phyloP scores from a whole-genome alignment of 2,329 filamentous ascomycete genomes.

The Venturia oleaginea region DNA sequence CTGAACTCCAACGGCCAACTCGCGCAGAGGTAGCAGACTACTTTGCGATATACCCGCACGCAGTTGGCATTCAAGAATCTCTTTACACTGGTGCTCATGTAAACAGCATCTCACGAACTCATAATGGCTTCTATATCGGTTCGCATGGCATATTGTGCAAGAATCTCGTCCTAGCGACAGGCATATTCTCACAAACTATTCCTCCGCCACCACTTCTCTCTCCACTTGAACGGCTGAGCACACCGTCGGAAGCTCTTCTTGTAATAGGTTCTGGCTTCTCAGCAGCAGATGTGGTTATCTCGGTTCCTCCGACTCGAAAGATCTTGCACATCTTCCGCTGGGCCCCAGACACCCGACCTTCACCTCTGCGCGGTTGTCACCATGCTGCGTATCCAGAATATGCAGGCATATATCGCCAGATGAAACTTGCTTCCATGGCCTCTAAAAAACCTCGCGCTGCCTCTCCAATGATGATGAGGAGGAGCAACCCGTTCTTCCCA shows the following conservation, averaged over 20 bases:
- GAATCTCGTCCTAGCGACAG: conserved; percentile 49
- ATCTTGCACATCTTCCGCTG: conserved; percentile 54
- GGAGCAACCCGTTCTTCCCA: conserved; percentile 37
- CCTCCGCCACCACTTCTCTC: conserved; percentile 41
- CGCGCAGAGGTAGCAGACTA: conserved; percentile 47
- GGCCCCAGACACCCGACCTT: conserved; percentile 46
- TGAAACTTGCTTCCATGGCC: conserved; percentile 42
- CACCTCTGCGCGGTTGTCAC: conserved; percentile 49
- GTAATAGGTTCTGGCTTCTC: conserved; percentile 55
- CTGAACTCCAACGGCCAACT: conserved; percentile 47
- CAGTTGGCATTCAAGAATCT: conserved; percentile 41
- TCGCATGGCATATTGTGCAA: conserved; percentile 46
- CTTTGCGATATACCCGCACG: conserved; percentile 43
- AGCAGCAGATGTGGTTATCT: conserved; percentile 52
- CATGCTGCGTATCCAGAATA: conserved; percentile 55
- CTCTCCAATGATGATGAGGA: conserved; percentile 19
- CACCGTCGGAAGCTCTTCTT: conserved; percentile 35
- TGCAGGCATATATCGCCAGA: conserved; percentile 49
- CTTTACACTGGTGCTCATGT: conserved; percentile 37
- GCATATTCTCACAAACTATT: conserved; percentile 48
- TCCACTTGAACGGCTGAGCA: conserved; percentile 31
- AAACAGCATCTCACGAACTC: conserved; percentile 34
- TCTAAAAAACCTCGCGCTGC: not conserved
- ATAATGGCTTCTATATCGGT: conserved; percentile 40
- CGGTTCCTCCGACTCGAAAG: conserved; percentile 39